Base-by-base conservation (phyloP, 2,329 filamentous ascomycete species). In the Magnaporthiopsis rhizophila region DNA sequence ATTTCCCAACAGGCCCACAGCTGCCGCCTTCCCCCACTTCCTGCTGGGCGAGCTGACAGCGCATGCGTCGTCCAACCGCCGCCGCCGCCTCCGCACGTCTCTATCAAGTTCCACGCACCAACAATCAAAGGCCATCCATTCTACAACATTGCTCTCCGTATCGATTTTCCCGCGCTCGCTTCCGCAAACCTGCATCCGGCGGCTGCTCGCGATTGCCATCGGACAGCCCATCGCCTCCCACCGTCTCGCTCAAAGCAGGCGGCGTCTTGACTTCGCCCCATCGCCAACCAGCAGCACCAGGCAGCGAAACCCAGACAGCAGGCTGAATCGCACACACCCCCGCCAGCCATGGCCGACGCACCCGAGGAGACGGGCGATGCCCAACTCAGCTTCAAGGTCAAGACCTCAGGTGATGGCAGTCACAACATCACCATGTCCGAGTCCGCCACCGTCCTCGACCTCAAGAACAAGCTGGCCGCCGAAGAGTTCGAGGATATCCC, bases 341-440 rank as follows among this genome's bases (percentile, higher is more conserved):
- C 60, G 38, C 60, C 36, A 34, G 59, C 58, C 64, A 91, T 90
- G 88, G 83, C 89, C 74, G 89, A 91, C 76, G 85, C 84, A 73
- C 75, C 80, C 70, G 82, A 84, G 66, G 75, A 81, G 69, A 74
- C 80, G 72, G 83, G 86, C 71, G 91, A 93, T 73, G 80, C 88
- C 72, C 88, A 93, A 72, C 80, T 99, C 79, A 96, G 91, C 76
- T 98, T 99, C 86, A 95, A 92, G 80, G 89, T 99, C 78, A 99
- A 98, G 82, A 91, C 91, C n/a, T 93, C 92, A n/a, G 89, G 88
- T 71, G 93, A 97, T 74, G 87, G 86, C 74, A 92, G 90, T 76
- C 93, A 92, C 74, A 88, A 85, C 63, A 81, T 99, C 74, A 96
- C 92, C 65, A 88, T 98, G 73, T 78, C 89, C 65, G 84, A 89